phyloP scores from a whole-genome alignment of 768 basidiomycete species.

The Kwoniella dendrophila region DNA sequence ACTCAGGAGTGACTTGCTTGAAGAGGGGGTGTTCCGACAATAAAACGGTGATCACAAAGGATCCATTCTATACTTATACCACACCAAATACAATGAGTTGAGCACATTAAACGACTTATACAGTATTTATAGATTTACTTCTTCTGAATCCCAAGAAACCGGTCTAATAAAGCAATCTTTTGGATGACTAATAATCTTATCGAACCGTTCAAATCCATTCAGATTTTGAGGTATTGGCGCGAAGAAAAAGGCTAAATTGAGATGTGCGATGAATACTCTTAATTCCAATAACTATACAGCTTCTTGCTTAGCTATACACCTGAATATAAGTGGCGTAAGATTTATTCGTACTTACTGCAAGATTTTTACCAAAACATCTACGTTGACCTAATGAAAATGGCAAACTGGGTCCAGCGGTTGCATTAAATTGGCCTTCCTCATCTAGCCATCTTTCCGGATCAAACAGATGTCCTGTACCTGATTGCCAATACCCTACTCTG shows the following conservation, averaged over 20 bases:
- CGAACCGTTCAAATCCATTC: slow-evolving; percentile 28
- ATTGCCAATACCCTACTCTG: slow-evolving; percentile 31
- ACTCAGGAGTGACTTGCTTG: too few relatives aligned
- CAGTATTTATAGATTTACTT: too few relatives aligned
- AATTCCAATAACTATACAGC: slow-evolving; percentile 49
- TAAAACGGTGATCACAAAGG: too few relatives aligned
- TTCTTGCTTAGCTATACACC: too few relatives aligned
- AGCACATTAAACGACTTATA: too few relatives aligned
- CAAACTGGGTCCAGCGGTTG: slow-evolving; percentile 39
- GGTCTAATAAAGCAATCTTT: slow-evolving; percentile 36
- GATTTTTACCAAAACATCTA: slow-evolving; percentile 49
- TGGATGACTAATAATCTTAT: slow-evolving; percentile 43
- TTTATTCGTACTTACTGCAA: slow-evolving; percentile 39
- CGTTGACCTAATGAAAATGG: slow-evolving; percentile 49
- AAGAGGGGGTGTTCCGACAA: too few relatives aligned
- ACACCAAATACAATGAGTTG: too few relatives aligned
- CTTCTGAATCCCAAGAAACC: too few relatives aligned
- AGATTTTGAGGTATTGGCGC: slow-evolving; percentile 32
- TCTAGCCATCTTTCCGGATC: slow-evolving; percentile 47
- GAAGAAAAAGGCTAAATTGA: slow-evolving; percentile 50
- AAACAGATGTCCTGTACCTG: slow-evolving; percentile 35
- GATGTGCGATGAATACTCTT: slow-evolving; percentile 40
- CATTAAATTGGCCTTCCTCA: slow-evolving; percentile 35
- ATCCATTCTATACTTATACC: too few relatives aligned
- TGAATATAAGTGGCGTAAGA: background rate